Conservation (phyloP, 1,284 basidiomycete genomes). For the Sanghuangporus weigelae region DNA sequence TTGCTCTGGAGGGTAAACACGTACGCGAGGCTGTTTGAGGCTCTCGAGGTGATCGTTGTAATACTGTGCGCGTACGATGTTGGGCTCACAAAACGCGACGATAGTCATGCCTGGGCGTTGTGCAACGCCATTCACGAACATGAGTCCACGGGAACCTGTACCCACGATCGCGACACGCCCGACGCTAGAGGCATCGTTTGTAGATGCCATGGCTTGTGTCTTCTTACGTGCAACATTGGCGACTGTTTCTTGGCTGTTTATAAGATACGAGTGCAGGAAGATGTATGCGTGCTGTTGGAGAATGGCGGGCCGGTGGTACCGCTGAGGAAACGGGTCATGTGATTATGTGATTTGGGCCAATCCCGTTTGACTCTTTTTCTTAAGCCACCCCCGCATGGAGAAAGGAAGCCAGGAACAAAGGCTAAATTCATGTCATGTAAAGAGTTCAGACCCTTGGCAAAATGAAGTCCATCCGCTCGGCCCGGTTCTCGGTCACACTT, state of each 20-base stretch:
- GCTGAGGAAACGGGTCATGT: not conserved
- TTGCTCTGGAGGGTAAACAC: conserved; percentile 38
- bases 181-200: not conserved
- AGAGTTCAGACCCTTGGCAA: not conserved
- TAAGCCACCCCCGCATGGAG: not conserved
- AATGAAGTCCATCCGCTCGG: not conserved
- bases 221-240: not conserved
- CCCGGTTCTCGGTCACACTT: not conserved
- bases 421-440: not conserved
- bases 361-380: not conserved
- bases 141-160: conserved; percentile 37
- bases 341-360: not conserved
- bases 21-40: conserved; percentile 32
- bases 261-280: not conserved
- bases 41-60: conserved; percentile 41
- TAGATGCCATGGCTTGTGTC: not conserved
- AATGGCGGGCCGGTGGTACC: not conserved
- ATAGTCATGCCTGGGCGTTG: conserved; percentile 32
- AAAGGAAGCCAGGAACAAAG: not conserved
- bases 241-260: not conserved
- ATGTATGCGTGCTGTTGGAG: not conserved
- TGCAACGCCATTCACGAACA: conserved; percentile 40
- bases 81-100: conserved; percentile 48
- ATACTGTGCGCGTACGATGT: conserved; percentile 40
- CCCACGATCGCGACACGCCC: conserved; percentile 37